Evolutionary conservation across 2,329 filamentous ascomycete species (phyloP).

Genomic region (Remersonia thermophila): DNA sequence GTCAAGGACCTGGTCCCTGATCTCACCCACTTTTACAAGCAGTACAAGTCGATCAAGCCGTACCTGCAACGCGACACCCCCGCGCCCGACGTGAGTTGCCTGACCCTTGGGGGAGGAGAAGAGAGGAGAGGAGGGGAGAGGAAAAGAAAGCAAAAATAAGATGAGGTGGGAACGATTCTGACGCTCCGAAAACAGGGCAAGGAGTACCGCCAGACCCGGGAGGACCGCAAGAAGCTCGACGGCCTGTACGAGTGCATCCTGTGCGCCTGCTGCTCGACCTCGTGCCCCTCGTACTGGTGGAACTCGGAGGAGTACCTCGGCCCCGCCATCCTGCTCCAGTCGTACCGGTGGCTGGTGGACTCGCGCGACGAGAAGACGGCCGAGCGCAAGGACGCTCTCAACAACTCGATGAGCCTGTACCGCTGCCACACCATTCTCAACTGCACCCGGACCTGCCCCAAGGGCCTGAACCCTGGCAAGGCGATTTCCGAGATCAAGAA

Average conservation of each 20-base stretch:
- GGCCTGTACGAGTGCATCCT: constrained; percentile 99
- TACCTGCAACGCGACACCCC: constrained; percentile 88
- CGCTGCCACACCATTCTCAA: constrained; percentile 99
- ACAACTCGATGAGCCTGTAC: constrained; percentile 99
- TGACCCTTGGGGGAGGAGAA: too few relatives aligned
- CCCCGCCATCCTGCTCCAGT: constrained; percentile 90
- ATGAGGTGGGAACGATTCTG: constrained; percentile 2
- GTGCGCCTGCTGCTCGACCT: constrained; percentile 97
- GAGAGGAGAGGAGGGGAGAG: neutral
- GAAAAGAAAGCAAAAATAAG: neutral
- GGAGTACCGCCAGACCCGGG: constrained; percentile 83
- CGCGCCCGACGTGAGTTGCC: constrained; percentile 59
- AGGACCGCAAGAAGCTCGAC: constrained; percentile 90
- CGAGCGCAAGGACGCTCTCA: constrained; percentile 79
- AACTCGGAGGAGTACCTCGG: constrained; percentile 98
- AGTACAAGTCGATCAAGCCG: constrained; percentile 99
- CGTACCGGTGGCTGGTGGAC: constrained; percentile 94
- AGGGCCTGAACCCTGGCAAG: constrained; percentile 90
- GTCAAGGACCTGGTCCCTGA: constrained; percentile 98
- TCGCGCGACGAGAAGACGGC: constrained; percentile 82
- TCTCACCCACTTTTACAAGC: constrained; percentile 98
- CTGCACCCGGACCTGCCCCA: constrained; percentile 94
- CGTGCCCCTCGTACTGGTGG: constrained; percentile 99
- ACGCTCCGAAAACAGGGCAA: constrained; percentile 51
- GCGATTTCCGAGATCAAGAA: constrained; percentile 99